These are phyloP conservation scores for Casaregolazyma suthepensis DNA, from an alignment of 1,139 yeast genomes.

Conservation along the genomic window DNA sequence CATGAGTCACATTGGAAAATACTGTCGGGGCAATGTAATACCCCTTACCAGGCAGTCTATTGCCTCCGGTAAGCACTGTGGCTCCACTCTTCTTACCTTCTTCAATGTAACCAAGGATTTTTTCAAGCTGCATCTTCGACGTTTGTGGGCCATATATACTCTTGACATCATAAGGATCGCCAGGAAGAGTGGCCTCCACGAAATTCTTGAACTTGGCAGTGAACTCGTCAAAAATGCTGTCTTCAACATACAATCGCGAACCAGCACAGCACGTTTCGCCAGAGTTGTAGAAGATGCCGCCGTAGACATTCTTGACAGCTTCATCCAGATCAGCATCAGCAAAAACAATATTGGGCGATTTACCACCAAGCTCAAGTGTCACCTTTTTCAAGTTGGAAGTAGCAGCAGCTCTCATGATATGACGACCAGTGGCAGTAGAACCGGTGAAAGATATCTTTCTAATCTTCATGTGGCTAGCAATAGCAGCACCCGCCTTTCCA, in stretches of 20 bases:
- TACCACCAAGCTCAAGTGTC: constrained; percentile 81
- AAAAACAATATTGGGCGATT: constrained; percentile 73
- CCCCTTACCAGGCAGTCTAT: constrained; percentile 56
- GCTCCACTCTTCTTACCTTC: constrained; percentile 75
- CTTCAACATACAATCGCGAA: constrained; percentile 75
- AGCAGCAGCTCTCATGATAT: constrained; percentile 65
- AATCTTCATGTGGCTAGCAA: constrained; percentile 60
- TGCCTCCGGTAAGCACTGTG: constrained; percentile 69
- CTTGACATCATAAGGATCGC: constrained; percentile 67
- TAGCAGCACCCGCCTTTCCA: constrained; percentile 71
- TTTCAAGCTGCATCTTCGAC: constrained; percentile 65
- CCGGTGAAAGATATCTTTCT: constrained; percentile 84
- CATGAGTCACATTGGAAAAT: constrained; percentile 62
- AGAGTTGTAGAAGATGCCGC: constrained; percentile 68
- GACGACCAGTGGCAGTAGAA: constrained; percentile 71
- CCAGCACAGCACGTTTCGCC: constrained; percentile 90
- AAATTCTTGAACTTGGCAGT: constrained; percentile 52
- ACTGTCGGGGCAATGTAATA: constrained; percentile 77
- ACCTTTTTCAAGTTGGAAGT: constrained; percentile 65
- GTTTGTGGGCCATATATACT: constrained; percentile 85
- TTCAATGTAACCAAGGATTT: constrained; percentile 67
- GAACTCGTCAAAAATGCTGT: constrained; percentile 61
- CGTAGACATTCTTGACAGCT: constrained; percentile 53
- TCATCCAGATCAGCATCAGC: constrained; percentile 62
- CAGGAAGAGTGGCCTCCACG: constrained; percentile 45